Conservation (phyloP, 1,284 basidiomycete species). For the Malassezia arunalokei region DNA sequence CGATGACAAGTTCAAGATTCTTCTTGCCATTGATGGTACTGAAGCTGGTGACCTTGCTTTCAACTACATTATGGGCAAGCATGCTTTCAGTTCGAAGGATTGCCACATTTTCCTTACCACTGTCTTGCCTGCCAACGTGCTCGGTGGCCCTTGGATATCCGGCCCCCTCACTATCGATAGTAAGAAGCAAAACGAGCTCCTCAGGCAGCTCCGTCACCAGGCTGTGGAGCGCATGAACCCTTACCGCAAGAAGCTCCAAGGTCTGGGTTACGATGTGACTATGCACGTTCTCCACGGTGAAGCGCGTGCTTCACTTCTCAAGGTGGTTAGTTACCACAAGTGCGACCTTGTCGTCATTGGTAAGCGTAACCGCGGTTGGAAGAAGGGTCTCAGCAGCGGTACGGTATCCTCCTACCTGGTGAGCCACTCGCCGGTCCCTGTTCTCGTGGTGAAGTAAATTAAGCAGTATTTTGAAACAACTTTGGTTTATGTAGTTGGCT, state of each 20-base stretch:
- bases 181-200: conserved; percentile 36
- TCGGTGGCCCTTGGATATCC: conserved; percentile 37
- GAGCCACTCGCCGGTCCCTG: conserved; percentile 32
- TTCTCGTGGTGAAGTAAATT: conserved; percentile 39
- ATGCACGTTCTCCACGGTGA: conserved; percentile 42
- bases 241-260: conserved; percentile 32
- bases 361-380: conserved; percentile 30
- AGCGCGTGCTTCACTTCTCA: conserved; percentile 26
- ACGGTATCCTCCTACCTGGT: conserved; percentile 36
- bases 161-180: conserved; percentile 39
- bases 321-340: conserved; percentile 33
- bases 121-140: conserved; percentile 36
- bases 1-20: conserved; percentile 24
- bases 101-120: conserved; percentile 37
- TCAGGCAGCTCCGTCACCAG: conserved; percentile 31
- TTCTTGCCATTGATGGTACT: conserved; percentile 39
- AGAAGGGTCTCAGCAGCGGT: conserved; percentile 23
- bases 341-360: conserved; percentile 30
- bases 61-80: conserved; percentile 31
- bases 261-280: conserved; percentile 32
- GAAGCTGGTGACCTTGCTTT: conserved; percentile 41
- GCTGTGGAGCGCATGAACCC: conserved; percentile 37
- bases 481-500: background rate
- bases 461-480: background rate
- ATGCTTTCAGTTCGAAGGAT: conserved; percentile 18